phyloP scores from a whole-genome alignment of 129 eudicot genomes.

The Centrapalus pauciflorus region DNA sequence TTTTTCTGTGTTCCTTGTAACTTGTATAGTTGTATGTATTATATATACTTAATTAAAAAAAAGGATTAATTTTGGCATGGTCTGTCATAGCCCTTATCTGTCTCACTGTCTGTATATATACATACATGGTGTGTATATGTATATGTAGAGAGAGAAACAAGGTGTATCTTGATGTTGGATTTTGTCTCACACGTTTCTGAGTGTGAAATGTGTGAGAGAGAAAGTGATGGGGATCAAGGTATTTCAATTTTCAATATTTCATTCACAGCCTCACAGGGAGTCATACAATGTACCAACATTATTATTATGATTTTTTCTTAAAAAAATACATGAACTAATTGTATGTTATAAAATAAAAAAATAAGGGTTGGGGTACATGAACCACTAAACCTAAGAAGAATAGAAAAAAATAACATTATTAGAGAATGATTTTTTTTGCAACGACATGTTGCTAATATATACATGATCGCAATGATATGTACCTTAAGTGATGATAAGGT shows the following conservation, averaged over 20 bases:
- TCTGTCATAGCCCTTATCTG: constrained; percentile 15
- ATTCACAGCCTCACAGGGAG: background rate
- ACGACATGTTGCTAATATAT: too few species aligned
- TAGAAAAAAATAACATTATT: too few species aligned
- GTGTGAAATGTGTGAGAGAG: constrained; percentile 17
- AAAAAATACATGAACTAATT: too few species aligned
- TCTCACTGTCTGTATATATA: background rate
- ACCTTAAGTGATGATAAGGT: too few species aligned
- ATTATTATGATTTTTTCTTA: too few species aligned
- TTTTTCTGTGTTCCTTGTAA: too few species aligned
- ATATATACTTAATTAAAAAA: constrained; percentile 14
- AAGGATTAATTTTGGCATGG: constrained; percentile 24
- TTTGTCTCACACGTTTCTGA: constrained; percentile 21
- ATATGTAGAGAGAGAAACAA: constrained; percentile 5
- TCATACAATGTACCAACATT: constrained; percentile 26
- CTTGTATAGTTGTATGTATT: background rate
- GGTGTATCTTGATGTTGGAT: constrained; percentile 24
- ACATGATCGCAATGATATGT: too few species aligned
- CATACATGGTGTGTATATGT: background rate
- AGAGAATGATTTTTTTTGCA: too few species aligned
- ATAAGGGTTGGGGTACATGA: too few species aligned
- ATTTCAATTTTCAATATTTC: too few species aligned
- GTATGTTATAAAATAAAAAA: too few species aligned
- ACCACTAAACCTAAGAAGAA: too few species aligned
- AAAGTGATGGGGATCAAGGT: constrained; percentile 9